phyloP scores from a whole-genome alignment of 2,329 filamentous ascomycete genomes.

The Aspergillus sp. region DNA sequence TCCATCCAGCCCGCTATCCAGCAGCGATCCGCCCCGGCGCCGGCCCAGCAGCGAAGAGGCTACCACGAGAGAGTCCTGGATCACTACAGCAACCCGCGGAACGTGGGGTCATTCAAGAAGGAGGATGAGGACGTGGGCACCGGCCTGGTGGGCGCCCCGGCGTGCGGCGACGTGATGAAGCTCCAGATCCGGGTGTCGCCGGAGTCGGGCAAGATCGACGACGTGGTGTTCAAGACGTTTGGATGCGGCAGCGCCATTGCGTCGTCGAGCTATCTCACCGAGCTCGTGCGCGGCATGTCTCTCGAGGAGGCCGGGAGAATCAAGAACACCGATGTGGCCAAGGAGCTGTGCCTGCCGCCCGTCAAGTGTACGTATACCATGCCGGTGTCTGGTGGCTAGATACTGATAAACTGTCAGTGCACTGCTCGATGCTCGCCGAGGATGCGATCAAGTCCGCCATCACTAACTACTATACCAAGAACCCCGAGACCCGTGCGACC shows the following conservation, averaged over 20 bases:
- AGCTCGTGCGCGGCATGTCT: constrained; percentile 91
- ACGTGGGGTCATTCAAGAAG: constrained; percentile 72
- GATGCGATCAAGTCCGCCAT: constrained; percentile 90
- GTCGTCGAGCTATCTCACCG: constrained; percentile 86
- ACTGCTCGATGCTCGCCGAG: constrained; percentile 88
- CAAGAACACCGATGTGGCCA: constrained; percentile 95
- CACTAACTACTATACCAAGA: constrained; percentile 84
- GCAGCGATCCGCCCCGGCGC: constrained; percentile 21
- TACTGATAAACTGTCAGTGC: constrained; percentile 44
- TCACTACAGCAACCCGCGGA: constrained; percentile 71
- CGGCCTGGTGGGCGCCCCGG: constrained; percentile 81
- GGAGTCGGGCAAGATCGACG: constrained; percentile 75
- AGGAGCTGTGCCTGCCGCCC: constrained; percentile 85
- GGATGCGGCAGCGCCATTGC: constrained; percentile 93
- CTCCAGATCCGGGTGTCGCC: constrained; percentile 88
- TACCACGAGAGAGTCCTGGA: constrained; percentile 70
- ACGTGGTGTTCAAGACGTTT: constrained; percentile 98
- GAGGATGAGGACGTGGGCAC: constrained; percentile 76
- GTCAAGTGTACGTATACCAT: constrained; percentile 61
- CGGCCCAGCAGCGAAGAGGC: constrained; percentile 29
- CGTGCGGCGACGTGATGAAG: constrained; percentile 90
- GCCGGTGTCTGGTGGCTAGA: constrained; percentile 7
- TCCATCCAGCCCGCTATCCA: constrained; percentile 31
- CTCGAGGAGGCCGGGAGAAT: constrained; percentile 87
- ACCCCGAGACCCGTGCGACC: constrained; percentile 64